Evolutionary conservation across 1,139 yeast genomes (phyloP), one percentile per base, ranked within the genome.

Genomic region (Hansenula lynferdii): DNA sequence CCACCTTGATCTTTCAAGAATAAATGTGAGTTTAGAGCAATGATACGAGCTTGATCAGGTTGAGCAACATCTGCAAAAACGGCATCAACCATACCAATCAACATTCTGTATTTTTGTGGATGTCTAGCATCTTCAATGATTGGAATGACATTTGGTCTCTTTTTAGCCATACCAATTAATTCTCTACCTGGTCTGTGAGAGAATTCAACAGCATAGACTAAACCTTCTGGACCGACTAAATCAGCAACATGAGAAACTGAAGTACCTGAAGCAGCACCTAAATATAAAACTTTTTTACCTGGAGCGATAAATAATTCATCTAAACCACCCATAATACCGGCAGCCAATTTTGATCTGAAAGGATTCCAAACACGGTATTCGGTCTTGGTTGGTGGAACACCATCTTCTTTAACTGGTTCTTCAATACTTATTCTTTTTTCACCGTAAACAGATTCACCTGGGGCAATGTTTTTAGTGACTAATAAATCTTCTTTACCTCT

Each of bases 331-430:
- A 92, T 85, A 56, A 92, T 86, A 85, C 98, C 98, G 48, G 98
- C 98, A 64, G 98, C 98, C 73, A 92, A 76, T 80, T 92, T 92
- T 50, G 97, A 92, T 83, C 98, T 84, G 84, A 92, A 92, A 51
- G 98, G 98, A 71, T 92, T 92, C 99, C 99, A 92, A 53, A 92
- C 98, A 79, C 98, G 90, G 81, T 92, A 92, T 73, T 92, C 98
- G 48, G 80, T 77, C 77, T 92, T 92, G 62, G 97, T 89, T 51
- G 96, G 84, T 52, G 96, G 94, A 42, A 73, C 84, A 60, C 84
- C 84, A 60, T 85, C 95, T 61, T 82, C 95, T 60, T 72, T 78
- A 43, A 89, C 76, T 53, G 96, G 95, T 63, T 85, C 96, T 64
- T 94, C 98, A 46, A 92, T 78, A 41, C 95, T 70, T 49, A 92